These are phyloP conservation scores for Phytophthora capsici DNA, from an alignment of 352 stramenopile genomes.

Conservation along the genomic window DNA sequence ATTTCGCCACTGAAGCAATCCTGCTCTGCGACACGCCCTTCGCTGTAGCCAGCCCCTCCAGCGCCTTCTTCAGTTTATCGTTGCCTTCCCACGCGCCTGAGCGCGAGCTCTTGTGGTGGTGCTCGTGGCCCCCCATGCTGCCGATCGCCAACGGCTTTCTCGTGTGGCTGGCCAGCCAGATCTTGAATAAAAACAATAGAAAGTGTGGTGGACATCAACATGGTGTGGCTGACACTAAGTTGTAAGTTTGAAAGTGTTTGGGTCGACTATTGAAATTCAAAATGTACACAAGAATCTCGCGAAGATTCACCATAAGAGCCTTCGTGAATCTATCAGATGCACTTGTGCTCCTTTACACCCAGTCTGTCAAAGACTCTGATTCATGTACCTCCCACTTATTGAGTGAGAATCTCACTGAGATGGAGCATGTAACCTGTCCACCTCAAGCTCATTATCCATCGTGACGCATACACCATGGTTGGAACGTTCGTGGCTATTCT, in stretches of 20 bases:
- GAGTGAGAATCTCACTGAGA: neutral
- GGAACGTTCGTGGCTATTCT: slow-evolving; percentile 8
- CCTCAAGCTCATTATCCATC: slow-evolving; percentile 5
- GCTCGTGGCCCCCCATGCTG: slow-evolving; percentile 43
- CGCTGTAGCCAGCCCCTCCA: slow-evolving; percentile 68
- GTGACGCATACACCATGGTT: slow-evolving; percentile 3
- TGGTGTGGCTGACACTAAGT: slow-evolving; percentile 6
- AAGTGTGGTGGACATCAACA: too few relatives aligned
- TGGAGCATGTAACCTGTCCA: neutral
- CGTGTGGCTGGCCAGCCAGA: slow-evolving; percentile 36
- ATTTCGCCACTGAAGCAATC: slow-evolving; percentile 71
- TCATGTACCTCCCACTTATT: too few relatives aligned
- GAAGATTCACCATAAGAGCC: neutral
- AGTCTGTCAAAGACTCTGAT: too few relatives aligned
- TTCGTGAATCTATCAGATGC: slow-evolving; percentile 1
- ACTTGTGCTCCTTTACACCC: neutral
- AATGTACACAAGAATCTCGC: neutral
- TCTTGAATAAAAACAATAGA: slow-evolving; percentile 17
- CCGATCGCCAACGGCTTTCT: slow-evolving; percentile 15
- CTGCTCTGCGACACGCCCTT: slow-evolving; percentile 86
- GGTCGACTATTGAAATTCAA: too few relatives aligned
- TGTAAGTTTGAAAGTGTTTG: too few relatives aligned
- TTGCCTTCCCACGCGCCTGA: slow-evolving; percentile 68
- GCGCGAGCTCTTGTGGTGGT: slow-evolving; percentile 36
- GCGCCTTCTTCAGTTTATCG: slow-evolving; percentile 68